Base-by-base conservation (phyloP, 108 stramenopile genomes). In the Nitzschia palea region DNA sequence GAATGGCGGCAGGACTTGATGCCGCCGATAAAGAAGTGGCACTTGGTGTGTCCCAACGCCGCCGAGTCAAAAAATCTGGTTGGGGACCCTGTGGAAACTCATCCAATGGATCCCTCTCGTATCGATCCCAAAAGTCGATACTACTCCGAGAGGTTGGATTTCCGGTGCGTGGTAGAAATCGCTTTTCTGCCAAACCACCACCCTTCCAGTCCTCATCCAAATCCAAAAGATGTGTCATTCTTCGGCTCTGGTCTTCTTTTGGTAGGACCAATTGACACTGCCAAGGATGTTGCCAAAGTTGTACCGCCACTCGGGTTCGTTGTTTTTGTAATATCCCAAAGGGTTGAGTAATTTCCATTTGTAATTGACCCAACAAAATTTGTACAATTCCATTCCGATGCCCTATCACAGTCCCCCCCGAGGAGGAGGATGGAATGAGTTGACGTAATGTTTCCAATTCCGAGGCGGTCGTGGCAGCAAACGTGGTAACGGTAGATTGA, bases 401-500 rank as follows among this genome's bases (percentile, higher is more conserved):
- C 17, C 44, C 65, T 40, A 60, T 40, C 22, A 45, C 33, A 64
- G 74, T 54, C 8, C 62, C n/a, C n/a, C n/a, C n/a, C 4, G 65
- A 52, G 53, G 8, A 68, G 67, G 51, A 25, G 6, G 47, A 64
- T 9, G 56, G 45, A 48, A 86, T 79, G 52, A 86, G 68, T 58
- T 86, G 76, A 29, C 88, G 71, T 34, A 94, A 70, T 8, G 89
- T 82, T 51, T 94, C 90, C 57, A 94, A 69, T 54, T 94, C 88
- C 44, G 76, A 87, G 3, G 86, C 88, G 40, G 88, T 91, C 5
- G 88, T 87, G 0, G 87, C 88, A 1, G 85, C 82, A 68, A 90
- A 94, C 26, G 88, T 85, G n/a, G 84, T 84, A 22, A 91, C 79
- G 25, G 93, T 87, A 3, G 89, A 85, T 71, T 91, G 88, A 30